phyloP scores from a whole-genome alignment of 495 filamentous ascomycete genomes.

The Talaromyces stipitatus region DNA sequence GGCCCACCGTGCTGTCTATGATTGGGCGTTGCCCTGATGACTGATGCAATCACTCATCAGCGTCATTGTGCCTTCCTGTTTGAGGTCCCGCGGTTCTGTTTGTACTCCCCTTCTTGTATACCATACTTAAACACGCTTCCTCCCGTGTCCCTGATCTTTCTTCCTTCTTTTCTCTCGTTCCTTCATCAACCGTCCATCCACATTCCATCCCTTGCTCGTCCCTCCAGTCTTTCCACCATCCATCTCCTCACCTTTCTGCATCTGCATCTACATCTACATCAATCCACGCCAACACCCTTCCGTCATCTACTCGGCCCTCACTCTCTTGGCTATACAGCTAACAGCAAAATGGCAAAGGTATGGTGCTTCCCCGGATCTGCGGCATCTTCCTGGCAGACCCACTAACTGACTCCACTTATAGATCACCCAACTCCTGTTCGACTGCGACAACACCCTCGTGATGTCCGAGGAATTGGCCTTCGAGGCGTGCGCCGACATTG shows the following conservation, averaged over 20 bases:
- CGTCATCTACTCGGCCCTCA: slow-evolving; percentile 2
- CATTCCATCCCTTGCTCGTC: neutral
- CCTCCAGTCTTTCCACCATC: slow-evolving; percentile 1
- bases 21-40: neutral
- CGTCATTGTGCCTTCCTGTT: neutral
- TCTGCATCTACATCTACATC: neutral
- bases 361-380: slow-evolving; percentile 2
- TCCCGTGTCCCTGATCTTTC: no score
- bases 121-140: neutral
- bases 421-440: slow-evolving; percentile 81
- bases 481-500: slow-evolving; percentile 85
- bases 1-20: neutral
- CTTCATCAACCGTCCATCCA: neutral
- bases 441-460: slow-evolving; percentile 97
- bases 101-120: neutral
- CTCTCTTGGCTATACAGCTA: slow-evolving; percentile 5
- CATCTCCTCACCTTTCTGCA: neutral
- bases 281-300: neutral
- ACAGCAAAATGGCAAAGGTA: slow-evolving; percentile 40
- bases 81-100: neutral
- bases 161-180: neutral
- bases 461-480: slow-evolving; percentile 89
- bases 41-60: slow-evolving; percentile 3
- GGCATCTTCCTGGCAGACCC: slow-evolving; percentile 11
- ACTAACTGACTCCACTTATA: slow-evolving; percentile 24